Evolutionary conservation across 2,329 filamentous ascomycete species (phyloP).

Genomic region (Eutypa lata): DNA sequence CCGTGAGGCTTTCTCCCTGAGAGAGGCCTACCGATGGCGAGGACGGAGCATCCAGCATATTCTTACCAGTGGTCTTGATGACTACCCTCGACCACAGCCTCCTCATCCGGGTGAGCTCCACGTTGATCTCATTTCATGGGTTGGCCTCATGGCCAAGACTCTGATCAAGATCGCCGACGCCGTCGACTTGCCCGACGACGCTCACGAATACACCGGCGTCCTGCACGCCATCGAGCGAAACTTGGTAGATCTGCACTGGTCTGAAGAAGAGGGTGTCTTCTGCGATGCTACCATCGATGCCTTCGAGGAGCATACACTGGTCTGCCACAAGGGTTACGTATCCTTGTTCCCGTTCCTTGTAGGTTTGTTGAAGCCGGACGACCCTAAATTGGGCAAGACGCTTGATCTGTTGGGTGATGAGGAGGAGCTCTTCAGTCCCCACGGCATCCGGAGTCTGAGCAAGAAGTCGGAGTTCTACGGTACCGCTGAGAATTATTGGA

Average conservation of each 20-base stretch:
- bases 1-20: slow-evolving; percentile 80
- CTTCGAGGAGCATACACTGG: slow-evolving; percentile 83
- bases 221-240: slow-evolving; percentile 79
- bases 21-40: slow-evolving; percentile 93
- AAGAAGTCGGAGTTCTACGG: slow-evolving; percentile 79
- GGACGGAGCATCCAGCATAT: slow-evolving; percentile 84
- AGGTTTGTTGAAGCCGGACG: slow-evolving; percentile 72
- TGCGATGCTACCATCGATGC: slow-evolving; percentile 95
- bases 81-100: slow-evolving; percentile 90
- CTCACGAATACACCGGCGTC: slow-evolving; percentile 65
- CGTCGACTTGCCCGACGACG: slow-evolving; percentile 75
- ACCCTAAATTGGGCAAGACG: slow-evolving; percentile 69
- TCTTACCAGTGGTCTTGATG: slow-evolving; percentile 89
- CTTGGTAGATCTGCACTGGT: slow-evolving; percentile 93
- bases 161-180: slow-evolving; percentile 75
- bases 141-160: slow-evolving; percentile 93
- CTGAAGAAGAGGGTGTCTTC: slow-evolving; percentile 73
- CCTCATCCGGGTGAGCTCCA: slow-evolving; percentile 95
- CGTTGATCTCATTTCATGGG: slow-evolving; percentile 91
- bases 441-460: slow-evolving; percentile 87
- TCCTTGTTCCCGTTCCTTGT: slow-evolving; percentile 90
- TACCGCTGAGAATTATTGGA: slow-evolving; percentile 96
- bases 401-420: slow-evolving; percentile 77
- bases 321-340: slow-evolving; percentile 96
- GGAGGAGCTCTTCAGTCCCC: slow-evolving; percentile 83